These are phyloP conservation scores for Populus hybrid DNA, from an alignment of 441 rosid species.

Conservation along the genomic window DNA sequence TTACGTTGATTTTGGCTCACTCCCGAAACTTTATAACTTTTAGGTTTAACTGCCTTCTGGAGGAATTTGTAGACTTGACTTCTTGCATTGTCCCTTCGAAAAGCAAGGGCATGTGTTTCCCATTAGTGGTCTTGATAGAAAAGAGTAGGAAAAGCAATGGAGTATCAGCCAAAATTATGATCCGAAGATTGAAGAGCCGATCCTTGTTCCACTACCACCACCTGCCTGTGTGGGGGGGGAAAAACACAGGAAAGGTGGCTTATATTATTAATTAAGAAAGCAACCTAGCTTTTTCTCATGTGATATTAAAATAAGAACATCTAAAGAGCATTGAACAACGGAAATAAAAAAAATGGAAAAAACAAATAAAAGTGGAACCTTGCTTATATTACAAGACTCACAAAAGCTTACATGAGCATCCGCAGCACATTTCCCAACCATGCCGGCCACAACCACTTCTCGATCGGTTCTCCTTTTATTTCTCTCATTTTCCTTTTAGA, in stretches of 20 bases:
- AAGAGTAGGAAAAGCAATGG: neutral
- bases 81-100: neutral
- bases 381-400: slow-evolving; percentile 32
- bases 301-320: slow-evolving; percentile 8
- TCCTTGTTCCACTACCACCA: neutral
- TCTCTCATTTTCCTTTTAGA: neutral
- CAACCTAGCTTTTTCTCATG: slow-evolving; percentile 27
- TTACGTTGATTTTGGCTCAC: neutral
- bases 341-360: neutral
- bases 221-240: neutral
- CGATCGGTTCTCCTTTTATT: neutral
- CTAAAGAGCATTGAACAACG: neutral
- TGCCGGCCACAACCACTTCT: slow-evolving; percentile 13
- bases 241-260: neutral
- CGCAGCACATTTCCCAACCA: slow-evolving; percentile 32
- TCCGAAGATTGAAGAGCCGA: neutral
- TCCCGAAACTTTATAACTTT: neutral
- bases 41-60: neutral
- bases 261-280: slow-evolving; percentile 25
- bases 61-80: neutral
- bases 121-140: neutral
- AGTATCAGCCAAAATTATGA: neutral
- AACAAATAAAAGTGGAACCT: slow-evolving; percentile 17
- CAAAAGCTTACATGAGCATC: slow-evolving; percentile 22
- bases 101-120: neutral